These are phyloP conservation scores for Aureobasidium leucospermi DNA, from an alignment of 2,329 filamentous ascomycete species.

Conservation along the genomic window DNA sequence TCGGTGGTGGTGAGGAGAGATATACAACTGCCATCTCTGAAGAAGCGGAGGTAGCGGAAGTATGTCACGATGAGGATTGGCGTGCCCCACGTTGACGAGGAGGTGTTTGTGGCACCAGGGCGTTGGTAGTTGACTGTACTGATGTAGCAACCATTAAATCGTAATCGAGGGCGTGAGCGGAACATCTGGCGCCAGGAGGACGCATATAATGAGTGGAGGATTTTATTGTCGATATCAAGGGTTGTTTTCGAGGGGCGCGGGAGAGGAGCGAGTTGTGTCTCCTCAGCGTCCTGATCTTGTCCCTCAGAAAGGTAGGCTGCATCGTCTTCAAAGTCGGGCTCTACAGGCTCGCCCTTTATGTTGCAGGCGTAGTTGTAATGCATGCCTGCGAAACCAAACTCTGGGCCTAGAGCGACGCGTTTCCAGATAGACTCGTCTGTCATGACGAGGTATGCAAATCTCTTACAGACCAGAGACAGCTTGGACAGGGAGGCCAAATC, in stretches of 20 bases:
- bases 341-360: slow-evolving; percentile 41
- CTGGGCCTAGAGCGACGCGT: slow-evolving; percentile 58
- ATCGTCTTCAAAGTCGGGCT: slow-evolving; percentile 18
- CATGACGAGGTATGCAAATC: slow-evolving; percentile 73
- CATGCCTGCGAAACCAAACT: slow-evolving; percentile 78
- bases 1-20: slow-evolving; percentile 74
- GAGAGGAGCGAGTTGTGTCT: not conserved
- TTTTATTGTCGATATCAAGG: slow-evolving; percentile 19
- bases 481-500: slow-evolving; percentile 74
- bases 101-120: slow-evolving; percentile 64
- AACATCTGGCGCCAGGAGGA: slow-evolving; percentile 59
- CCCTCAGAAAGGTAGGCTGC: slow-evolving; percentile 4
- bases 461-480: slow-evolving; percentile 74
- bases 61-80: slow-evolving; percentile 96
- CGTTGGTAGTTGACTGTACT: slow-evolving; percentile 93
- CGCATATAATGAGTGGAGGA: slow-evolving; percentile 24
- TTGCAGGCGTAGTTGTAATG: slow-evolving; percentile 68
- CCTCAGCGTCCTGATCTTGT: not conserved
- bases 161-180: slow-evolving; percentile 71
- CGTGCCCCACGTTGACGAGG: slow-evolving; percentile 66
- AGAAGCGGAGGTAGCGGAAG: slow-evolving; percentile 93
- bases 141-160: slow-evolving; percentile 95
- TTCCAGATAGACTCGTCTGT: slow-evolving; percentile 86
- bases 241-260: slow-evolving; percentile 15
- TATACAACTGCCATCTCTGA: slow-evolving; percentile 78